Evolutionary conservation across 108 stramenopile species (phyloP), one percentile per base, ranked within the genome.

Genomic region (Schizochytrium sp.): DNA sequence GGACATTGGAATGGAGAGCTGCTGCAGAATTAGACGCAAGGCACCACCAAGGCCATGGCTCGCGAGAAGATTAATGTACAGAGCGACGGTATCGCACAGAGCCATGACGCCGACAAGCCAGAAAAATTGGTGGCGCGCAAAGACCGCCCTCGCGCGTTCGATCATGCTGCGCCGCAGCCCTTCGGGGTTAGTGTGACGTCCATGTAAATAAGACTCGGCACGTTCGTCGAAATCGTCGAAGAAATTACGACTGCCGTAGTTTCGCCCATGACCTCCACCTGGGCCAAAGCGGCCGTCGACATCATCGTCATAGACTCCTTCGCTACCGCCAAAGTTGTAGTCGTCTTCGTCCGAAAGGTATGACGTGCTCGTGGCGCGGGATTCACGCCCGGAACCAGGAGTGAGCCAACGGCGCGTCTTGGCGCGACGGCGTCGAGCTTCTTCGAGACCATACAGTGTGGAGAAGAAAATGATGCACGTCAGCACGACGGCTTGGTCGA

Each of bases 31-130:
- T 12, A 83, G 51, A 6, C 76, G 45, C 45, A 83, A 45, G 19
- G 45, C 76, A 12, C 76, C 51, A 12, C 76, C 76, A 12, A 83
- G n/a, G 76, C 28, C 51, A 23, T 83, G 76, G 28, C 76, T 83
- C 19, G 76, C 76, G 51, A 83, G 76, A 53, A 83, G 51, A 45
- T 83, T 83, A 25, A 83, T 83, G 51, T 83, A 83, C 48, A 83
- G 76, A 12, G 76, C 45, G 51, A 83, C 5, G 6, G 76, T 53
- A 45, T 83, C 76, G 76, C 76, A 83, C 18, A 83, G 76, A 3
- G 76, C 76, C 76, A 83, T 83, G 51, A 83, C 48, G 63, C 34
- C 63, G 10, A 69, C 63, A 18, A 69, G 63, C 63, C 63, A 69
- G 76, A 21, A 83, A 34, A 83, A 83, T 83, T 47, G 51, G 51